These are phyloP conservation scores for Solanum lycopersicoides DNA, from an alignment of 257 asterid genomes.

Conservation along the genomic window DNA sequence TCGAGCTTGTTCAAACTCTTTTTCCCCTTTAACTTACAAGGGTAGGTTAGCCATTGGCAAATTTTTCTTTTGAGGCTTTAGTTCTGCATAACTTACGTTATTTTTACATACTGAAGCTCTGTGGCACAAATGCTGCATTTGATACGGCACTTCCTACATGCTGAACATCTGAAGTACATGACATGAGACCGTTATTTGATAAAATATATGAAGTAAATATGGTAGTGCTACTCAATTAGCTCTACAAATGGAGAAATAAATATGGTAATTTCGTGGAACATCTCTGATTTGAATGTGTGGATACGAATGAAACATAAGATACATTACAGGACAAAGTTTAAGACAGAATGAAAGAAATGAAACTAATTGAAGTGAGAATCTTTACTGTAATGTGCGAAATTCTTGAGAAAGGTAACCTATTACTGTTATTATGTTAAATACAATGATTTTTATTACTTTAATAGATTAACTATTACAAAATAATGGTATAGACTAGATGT, in stretches of 20 bases:
- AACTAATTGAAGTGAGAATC: neutral
- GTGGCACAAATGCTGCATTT: neutral
- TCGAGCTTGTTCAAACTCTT: neutral
- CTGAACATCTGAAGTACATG: neutral
- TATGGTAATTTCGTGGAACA: neutral
- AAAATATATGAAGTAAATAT: neutral
- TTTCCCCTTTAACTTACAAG: neutral
- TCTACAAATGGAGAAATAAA: neutral
- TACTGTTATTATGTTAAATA: neutral
- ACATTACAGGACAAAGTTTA: neutral
- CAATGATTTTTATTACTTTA: neutral
- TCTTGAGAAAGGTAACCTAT: neutral
- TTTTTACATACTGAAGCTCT: neutral
- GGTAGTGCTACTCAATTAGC: neutral
- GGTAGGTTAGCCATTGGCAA: neutral
- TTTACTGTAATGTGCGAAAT: neutral
- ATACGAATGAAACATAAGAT: neutral
- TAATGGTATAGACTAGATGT: neutral
- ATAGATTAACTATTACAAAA: neutral
- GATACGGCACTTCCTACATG: neutral
- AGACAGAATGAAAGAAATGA: neutral
- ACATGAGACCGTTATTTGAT: neutral
- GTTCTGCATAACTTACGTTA: neutral
- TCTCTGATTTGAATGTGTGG: neutral
- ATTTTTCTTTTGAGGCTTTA: neutral